Evolutionary conservation across 768 basidiomycete genomes (phyloP), one percentile per base, ranked within the genome.

Genomic region (Butyriboletus loyo): DNA sequence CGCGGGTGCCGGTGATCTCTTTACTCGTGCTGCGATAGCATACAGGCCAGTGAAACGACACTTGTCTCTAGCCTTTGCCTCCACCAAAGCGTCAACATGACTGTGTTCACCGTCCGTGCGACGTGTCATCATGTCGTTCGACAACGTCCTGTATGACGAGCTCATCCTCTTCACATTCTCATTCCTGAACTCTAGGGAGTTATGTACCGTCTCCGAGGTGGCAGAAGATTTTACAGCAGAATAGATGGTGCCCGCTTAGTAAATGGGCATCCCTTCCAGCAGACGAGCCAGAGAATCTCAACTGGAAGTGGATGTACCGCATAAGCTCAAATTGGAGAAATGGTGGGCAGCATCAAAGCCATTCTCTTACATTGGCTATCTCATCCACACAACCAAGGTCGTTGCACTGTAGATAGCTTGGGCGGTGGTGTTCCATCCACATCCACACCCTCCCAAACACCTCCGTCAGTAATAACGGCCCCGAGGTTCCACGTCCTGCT

Each of bases 231-330:
- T 60, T 69, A 80, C 52, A 73, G 73, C 9, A 72, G 81, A 43
- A 67, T 69, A 7, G 83, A 87, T 61, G 83, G 82, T 5, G n/a
- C n/a, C n/a, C 74, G 82, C 52, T 77, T 82, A 63, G 68, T 84
- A 22, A 83, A 75, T 59, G 74, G 78, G 78, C 73, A 5, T 56
- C 57, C 28, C 38, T 50, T 37, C 56, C 70, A 53, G 60, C 62
- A 28, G 70, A 73, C 19, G 63, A 70, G n/a, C 6, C 41, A 14
- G 50, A 54, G 42, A 65, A 69, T 32, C 65, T 72, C 28, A 80
- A 89, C 63, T 92, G 89, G 89, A 90, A 88, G 68, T 87, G 82
- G 81, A 89, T 91, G 88, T 91, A 89, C 67, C 79, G 87, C 50
- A 86, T 90, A 56, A 89, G 86, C 59, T 83, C 83, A 17, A 91